Percentiles rank a stretch among this genome's conserved stretches.
phyloP scores from a whole-genome alignment of 2,329 filamentous ascomycete species.

The Mycosphaerella sp. region DNA sequence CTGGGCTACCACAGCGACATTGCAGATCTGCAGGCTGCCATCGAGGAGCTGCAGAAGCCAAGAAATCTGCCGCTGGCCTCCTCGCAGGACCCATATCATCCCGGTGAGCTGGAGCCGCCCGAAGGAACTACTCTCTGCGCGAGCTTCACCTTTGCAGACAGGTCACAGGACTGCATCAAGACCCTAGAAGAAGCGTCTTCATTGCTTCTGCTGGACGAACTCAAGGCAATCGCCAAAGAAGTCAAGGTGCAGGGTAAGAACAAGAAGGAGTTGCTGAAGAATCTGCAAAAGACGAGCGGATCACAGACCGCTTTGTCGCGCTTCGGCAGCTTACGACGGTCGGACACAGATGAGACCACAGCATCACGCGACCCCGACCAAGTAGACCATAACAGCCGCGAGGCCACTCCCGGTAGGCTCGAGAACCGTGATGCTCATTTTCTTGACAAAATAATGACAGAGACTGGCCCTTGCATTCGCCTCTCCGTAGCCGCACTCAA shows the following conservation, averaged over 20 bases:
- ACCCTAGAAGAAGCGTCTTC: slow-evolving; percentile 77
- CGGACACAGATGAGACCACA: slow-evolving; percentile 53
- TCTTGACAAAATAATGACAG: slow-evolving; percentile 65
- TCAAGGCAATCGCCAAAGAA: slow-evolving; percentile 78
- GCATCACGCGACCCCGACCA: slow-evolving; percentile 39
- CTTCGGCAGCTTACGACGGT: slow-evolving; percentile 59
- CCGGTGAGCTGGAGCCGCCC: slow-evolving; percentile 46
- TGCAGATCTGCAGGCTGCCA: slow-evolving; percentile 61
- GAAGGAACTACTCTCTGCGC: slow-evolving; percentile 46
- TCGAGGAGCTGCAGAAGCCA: slow-evolving; percentile 55
- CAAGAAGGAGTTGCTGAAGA: slow-evolving; percentile 70
- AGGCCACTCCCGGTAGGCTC: slow-evolving; percentile 37
- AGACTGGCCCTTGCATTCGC: slow-evolving; percentile 76
- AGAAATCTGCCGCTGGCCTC: slow-evolving; percentile 50
- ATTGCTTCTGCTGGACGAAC: slow-evolving; percentile 76
- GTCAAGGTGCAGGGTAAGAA: slow-evolving; percentile 81
- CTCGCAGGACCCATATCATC: slow-evolving; percentile 34
- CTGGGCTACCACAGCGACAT: slow-evolving; percentile 81
- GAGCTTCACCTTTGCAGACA: slow-evolving; percentile 72
- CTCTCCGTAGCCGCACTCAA: slow-evolving; percentile 66
- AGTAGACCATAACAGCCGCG: slow-evolving; percentile 30
- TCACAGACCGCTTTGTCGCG: slow-evolving; percentile 65
- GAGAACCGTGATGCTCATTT: slow-evolving; percentile 69
- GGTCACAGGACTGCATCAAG: slow-evolving; percentile 64
- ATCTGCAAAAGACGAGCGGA: slow-evolving; percentile 66